These are phyloP conservation scores for Suillus discolor DNA, from an alignment of 768 basidiomycete genomes.

Conservation along the genomic window DNA sequence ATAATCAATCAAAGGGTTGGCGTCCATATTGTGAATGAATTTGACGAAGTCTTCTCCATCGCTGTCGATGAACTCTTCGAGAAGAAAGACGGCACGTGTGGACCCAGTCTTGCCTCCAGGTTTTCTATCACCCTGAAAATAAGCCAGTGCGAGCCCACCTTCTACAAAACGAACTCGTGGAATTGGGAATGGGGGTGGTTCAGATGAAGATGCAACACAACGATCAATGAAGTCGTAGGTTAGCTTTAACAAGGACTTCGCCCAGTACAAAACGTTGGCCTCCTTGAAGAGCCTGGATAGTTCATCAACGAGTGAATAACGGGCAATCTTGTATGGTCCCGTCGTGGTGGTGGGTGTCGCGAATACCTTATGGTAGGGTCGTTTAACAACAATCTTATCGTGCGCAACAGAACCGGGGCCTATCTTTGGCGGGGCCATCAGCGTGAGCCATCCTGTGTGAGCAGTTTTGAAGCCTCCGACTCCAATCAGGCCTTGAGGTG, in stretches of 20 bases:
- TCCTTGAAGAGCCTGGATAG: constrained; percentile 10
- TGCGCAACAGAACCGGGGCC: neutral
- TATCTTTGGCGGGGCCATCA: neutral
- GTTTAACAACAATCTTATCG: constrained; percentile 4
- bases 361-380: neutral
- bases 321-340: neutral
- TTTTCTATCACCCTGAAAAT: neutral
- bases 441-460: constrained; percentile 7
- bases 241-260: constrained; percentile 12
- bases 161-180: constrained; percentile 15
- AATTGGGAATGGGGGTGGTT: constrained; percentile 13
- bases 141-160: constrained; percentile 9
- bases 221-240: constrained; percentile 13
- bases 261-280: constrained; percentile 18
- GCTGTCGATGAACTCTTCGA: constrained; percentile 10
- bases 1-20: neutral
- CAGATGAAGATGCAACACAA: neutral
- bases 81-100: constrained; percentile 7
- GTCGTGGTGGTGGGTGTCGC: neutral
- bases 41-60: constrained; percentile 6
- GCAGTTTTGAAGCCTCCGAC: no score
- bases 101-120: neutral
- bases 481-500: neutral
- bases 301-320: constrained; percentile 5
- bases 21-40: constrained; percentile 1